A percentile compares a stretch with the other conserved stretches of the same genome.
These are phyloP conservation scores for Trichoderma sp. DNA, from an alignment of 2,329 filamentous ascomycete species.

Conservation along the genomic window DNA sequence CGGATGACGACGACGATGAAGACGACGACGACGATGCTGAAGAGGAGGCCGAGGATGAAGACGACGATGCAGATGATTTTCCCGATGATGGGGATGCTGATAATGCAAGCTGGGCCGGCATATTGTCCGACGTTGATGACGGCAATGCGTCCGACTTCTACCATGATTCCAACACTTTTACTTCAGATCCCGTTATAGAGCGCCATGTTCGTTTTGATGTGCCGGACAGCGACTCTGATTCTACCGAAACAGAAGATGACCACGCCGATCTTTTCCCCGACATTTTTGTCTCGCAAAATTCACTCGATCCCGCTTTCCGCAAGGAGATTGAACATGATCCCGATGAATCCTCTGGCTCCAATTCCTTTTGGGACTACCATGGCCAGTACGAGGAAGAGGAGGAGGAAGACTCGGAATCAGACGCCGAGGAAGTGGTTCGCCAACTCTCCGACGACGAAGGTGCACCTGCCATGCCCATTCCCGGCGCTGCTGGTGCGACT, in stretches of 20 bases:
- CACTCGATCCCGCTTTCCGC: slow-evolving; percentile 68
- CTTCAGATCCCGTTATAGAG: slow-evolving; percentile 41
- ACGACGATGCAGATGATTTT: slow-evolving; percentile 36
- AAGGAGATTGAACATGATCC: slow-evolving; percentile 68
- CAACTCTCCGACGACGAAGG: slow-evolving; percentile 41
- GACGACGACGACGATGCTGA: slow-evolving; percentile 37
- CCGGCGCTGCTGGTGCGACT: slow-evolving; percentile 27
- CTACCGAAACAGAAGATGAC: slow-evolving; percentile 61
- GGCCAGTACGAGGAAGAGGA: slow-evolving; percentile 39
- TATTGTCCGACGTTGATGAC: slow-evolving; percentile 48
- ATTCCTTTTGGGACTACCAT: slow-evolving; percentile 62
- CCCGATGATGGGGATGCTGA: slow-evolving; percentile 41
- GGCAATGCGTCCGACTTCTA: slow-evolving; percentile 42
- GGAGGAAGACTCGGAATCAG: slow-evolving; percentile 41
- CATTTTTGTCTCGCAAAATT: slow-evolving; percentile 73
- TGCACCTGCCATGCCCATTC: slow-evolving; percentile 41
- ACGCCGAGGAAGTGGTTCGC: slow-evolving; percentile 40
- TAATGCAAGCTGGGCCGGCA: slow-evolving; percentile 54
- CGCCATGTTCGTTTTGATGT: slow-evolving; percentile 74
- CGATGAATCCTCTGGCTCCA: slow-evolving; percentile 55
- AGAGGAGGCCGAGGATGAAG: slow-evolving; percentile 37
- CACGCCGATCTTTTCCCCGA: slow-evolving; percentile 68
- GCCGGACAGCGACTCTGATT: slow-evolving; percentile 64
- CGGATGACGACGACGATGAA: slow-evolving; percentile 36
- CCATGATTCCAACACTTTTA: slow-evolving; percentile 40